Evolutionary conservation across 306 rosid genomes (phyloP).

Genomic region (Acmispon strigosus): DNA sequence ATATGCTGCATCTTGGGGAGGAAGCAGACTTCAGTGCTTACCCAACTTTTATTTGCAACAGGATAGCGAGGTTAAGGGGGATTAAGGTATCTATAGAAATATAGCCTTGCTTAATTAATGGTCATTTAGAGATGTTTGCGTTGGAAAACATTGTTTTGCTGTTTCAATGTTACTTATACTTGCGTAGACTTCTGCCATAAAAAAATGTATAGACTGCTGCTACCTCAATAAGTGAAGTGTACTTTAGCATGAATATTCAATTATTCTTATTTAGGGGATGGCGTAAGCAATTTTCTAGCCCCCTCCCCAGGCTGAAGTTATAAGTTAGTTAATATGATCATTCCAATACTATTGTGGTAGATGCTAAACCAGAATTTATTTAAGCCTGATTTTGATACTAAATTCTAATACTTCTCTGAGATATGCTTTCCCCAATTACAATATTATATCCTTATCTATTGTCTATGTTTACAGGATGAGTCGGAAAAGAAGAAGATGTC

Average conservation of each 20-base stretch:
- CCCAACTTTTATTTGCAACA: slow-evolving; percentile 53
- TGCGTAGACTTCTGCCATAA: background rate
- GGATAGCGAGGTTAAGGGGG: background rate
- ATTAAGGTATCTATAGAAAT: slow-evolving; percentile 6
- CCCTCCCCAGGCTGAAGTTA: background rate
- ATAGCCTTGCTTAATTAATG: background rate
- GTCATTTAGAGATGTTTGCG: background rate
- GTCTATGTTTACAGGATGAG: slow-evolving; percentile 51
- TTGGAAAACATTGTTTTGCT: background rate
- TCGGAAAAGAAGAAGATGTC: slow-evolving; percentile 49
- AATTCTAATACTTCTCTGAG: background rate
- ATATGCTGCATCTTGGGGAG: slow-evolving; percentile 25
- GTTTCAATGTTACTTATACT: background rate
- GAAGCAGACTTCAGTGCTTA: slow-evolving; percentile 33
- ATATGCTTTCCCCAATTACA: background rate
- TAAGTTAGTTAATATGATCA: slow-evolving; percentile 6
- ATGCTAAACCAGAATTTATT: background rate
- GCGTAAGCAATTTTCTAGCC: background rate
- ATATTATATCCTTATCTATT: background rate
- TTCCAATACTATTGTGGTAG: background rate
- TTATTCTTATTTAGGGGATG: background rate
- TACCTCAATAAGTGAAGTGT: background rate
- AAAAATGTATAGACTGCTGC: background rate
- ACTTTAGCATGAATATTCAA: background rate
- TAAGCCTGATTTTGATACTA: background rate